Evolutionary conservation across 257 asterid species (phyloP), one percentile per base, ranked within the genome.

Genomic region (Schizonepeta tenuifolia): DNA sequence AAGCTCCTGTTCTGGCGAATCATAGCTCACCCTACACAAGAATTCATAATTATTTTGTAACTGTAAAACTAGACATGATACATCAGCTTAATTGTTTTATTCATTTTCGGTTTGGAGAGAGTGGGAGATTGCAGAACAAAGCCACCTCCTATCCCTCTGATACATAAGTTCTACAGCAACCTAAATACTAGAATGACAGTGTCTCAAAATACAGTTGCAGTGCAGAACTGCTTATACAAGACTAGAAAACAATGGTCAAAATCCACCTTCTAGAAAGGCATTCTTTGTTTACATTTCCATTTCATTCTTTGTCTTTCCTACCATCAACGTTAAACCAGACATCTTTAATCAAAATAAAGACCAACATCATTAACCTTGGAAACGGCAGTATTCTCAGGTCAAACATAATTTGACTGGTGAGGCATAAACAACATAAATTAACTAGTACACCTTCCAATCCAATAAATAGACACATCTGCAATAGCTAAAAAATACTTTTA

Each of bases 1-100:
- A 65, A 86, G 88, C 67, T 84, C 92, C 78, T 80, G 86, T 72
- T 83, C 86, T 15, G 86, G 85, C 12, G 84, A 84, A 82, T 77
- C 82, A 73, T 77, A 77, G 35, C 65, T 65, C 46, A 75, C 60
- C 84, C 97, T 91, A 89, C 78, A 83, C 18, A 46, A 70, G 49
- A 66, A 22, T 71, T 63, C 60, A 75, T 3, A 18, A 49, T 14
- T 67, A 44, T 21, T 58, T 70, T 43, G 31, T 40, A 38, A 56
- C 28, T 54, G 66, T 14, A 60, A 57, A 49, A 36, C 26, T 47
- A 65, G 67, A 65, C 69, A 4, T 75, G n/a, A 28, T 41, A 38
- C 1, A 9, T 28, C 56, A 21, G 35, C 70, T 60, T 15, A 17
- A 7, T 41, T 55, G 46, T 47, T 33, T 13, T 1, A 53, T 21